Evolutionary conservation across 495 filamentous ascomycete species (phyloP).

Genomic region (Opeltia flavorubescens): DNA sequence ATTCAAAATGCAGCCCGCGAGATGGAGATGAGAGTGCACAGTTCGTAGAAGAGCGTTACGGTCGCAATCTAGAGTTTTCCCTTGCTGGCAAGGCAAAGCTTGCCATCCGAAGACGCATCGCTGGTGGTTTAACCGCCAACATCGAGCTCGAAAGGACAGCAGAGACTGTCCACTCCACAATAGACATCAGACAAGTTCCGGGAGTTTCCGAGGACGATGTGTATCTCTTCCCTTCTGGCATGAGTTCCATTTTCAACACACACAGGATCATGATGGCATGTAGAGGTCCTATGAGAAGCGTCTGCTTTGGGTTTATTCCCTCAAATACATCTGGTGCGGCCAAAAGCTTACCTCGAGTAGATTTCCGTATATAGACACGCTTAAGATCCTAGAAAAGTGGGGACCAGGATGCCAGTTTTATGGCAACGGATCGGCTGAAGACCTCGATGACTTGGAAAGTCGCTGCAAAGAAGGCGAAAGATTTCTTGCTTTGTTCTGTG

Average conservation of each 20-base stretch:
- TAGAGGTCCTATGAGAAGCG: slow-evolving; percentile 46
- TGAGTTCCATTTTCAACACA: slow-evolving; percentile 86
- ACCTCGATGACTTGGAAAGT: slow-evolving; percentile 74
- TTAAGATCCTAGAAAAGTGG: slow-evolving; percentile 91
- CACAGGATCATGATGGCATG: slow-evolving; percentile 57
- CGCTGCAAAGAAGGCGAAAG: slow-evolving; percentile 58
- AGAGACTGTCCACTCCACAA: slow-evolving; percentile 19
- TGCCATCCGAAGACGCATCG: slow-evolving; percentile 75
- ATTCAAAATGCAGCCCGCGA: background rate
- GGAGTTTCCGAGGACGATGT: slow-evolving; percentile 80
- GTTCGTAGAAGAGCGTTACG: slow-evolving; percentile 91
- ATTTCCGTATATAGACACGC: slow-evolving; percentile 91
- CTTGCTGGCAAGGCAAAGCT: slow-evolving; percentile 70
- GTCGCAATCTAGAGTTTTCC: slow-evolving; percentile 69
- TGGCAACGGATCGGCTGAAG: slow-evolving; percentile 64
- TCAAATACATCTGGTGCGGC: slow-evolving; percentile 1
- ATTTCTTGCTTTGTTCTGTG: slow-evolving; percentile 79
- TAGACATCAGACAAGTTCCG: slow-evolving; percentile 29
- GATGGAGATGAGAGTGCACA: slow-evolving; percentile 42
- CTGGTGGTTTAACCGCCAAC: slow-evolving; percentile 66
- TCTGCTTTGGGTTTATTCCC: slow-evolving; percentile 46
- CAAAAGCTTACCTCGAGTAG: slow-evolving; percentile 33
- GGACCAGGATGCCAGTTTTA: slow-evolving; percentile 86
- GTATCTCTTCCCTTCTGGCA: slow-evolving; percentile 75
- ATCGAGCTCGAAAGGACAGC: slow-evolving; percentile 54